Percentiles rank a stretch among this genome's conserved stretches.
Conservation (phyloP, 192 early-diverging fungal species). For the Coemansia sp. region DNA sequence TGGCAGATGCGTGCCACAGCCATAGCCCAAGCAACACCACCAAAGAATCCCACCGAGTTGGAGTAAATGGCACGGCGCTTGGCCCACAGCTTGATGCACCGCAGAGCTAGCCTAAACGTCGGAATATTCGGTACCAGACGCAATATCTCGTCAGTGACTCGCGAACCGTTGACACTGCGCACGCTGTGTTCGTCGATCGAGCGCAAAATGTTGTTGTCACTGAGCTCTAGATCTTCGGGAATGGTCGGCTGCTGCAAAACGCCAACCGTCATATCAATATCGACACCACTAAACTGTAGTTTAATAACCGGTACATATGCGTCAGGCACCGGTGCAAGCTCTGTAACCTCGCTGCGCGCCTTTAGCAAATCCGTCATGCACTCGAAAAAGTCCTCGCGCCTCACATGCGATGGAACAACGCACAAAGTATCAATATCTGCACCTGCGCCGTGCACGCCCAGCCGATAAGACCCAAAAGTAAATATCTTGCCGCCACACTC, state of each 20-base stretch:
- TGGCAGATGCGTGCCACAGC: constrained; percentile 93
- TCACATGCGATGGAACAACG: constrained; percentile 86
- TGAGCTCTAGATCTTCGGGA: constrained; percentile 81
- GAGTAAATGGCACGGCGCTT: constrained; percentile 91
- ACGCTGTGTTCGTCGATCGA: constrained; percentile 85
- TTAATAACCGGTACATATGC: constrained; percentile 96
- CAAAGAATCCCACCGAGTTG: constrained; percentile 97
- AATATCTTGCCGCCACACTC: constrained; percentile 95
- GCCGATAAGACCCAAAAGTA: constrained; percentile 93
- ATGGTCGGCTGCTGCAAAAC: constrained; percentile 70
- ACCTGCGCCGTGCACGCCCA: constrained; percentile 91
- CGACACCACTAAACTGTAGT: constrained; percentile 86
- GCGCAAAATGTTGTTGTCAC: constrained; percentile 80
- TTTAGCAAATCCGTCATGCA: constrained; percentile 85
- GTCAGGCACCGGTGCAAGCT: constrained; percentile 81
- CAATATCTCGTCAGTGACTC: constrained; percentile 96
- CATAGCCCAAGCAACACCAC: constrained; percentile 99
- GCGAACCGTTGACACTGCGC: constrained; percentile 90
- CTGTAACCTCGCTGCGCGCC: constrained; percentile 77
- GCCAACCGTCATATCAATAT: constrained; percentile 94
- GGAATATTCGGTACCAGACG: constrained; percentile 89
- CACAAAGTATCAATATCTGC: constrained; percentile 99
- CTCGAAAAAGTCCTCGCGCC: constrained; percentile 89
- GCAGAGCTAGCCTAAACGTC: constrained; percentile 83
- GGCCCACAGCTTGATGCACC: constrained; percentile 97